Evolutionary conservation across 2,329 filamentous ascomycete species (phyloP).

Genomic region (Diaporthe australafricana): DNA sequence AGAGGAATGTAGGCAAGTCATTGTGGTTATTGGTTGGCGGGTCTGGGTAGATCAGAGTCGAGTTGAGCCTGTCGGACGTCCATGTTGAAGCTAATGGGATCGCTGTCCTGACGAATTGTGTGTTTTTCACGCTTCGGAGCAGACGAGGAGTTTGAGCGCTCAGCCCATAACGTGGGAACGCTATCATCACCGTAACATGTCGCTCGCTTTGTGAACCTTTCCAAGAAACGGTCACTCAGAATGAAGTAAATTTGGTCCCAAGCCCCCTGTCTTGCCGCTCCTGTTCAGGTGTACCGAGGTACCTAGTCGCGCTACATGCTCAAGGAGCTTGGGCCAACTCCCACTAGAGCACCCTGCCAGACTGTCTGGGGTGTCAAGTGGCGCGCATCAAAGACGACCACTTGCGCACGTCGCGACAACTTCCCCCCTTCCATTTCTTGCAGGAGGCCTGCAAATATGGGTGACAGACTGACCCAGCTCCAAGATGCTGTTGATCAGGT

Average conservation of each 20-base stretch:
- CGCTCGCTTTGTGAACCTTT: not conserved
- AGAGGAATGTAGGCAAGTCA: constrained; percentile 73
- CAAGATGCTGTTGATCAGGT: constrained; percentile 89
- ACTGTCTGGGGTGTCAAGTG: not conserved
- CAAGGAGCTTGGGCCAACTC: constrained; percentile 27
- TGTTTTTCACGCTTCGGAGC: not conserved
- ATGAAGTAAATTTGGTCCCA: not conserved
- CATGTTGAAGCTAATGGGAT: not conserved
- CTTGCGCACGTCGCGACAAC: not conserved
- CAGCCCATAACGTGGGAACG: constrained; percentile 31
- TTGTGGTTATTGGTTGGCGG: constrained; percentile 65
- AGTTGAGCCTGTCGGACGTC: constrained; percentile 27
- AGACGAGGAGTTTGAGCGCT: constrained; percentile 22
- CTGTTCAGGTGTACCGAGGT: constrained; percentile 6
- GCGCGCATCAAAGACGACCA: not conserved
- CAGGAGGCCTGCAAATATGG: constrained; percentile 60
- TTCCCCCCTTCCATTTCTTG: not conserved
- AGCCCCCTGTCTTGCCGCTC: constrained; percentile 3
- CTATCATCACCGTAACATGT: constrained; percentile 36
- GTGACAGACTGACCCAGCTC: constrained; percentile 83
- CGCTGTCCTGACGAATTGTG: not conserved
- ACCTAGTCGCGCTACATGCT: not conserved
- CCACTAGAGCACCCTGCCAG: constrained; percentile 10
- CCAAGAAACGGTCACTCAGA: not conserved
- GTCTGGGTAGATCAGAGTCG: constrained; percentile 56